Evolutionary conservation across 1,284 basidiomycete species (phyloP), one percentile per base, ranked within the genome.

Genomic region (Tremellales sp.): DNA sequence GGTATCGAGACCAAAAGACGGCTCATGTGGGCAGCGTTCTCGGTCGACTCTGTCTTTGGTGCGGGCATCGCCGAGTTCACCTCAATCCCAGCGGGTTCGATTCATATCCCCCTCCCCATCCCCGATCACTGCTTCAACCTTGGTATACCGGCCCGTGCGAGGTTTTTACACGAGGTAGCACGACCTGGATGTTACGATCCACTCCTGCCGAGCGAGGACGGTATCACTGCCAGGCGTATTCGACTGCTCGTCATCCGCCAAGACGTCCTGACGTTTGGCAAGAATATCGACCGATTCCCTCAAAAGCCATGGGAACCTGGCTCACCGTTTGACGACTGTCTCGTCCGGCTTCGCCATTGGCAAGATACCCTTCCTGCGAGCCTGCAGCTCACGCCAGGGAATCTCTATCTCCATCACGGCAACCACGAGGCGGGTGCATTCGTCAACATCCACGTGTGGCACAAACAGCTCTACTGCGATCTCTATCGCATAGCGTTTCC

Each of bases 11-110:
- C 19, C 15, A 43, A 36, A 27, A 43, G 27, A 24, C 12, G 48
- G 25, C 15, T 49, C 21, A 39, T 49, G 33, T 49, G 48, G 48
- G 48, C 48, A 10, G 36, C 26, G 3, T 37, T 36, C 35, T 21
- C 17, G 1, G 12, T 22, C 13, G 48, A 49, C 31, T 13, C 8
- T 8, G 6, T 36, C 15, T 19, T 15, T 8, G 12, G 17, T 26
- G 40, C 24, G 13, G 48, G 48, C 19, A 35, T 44, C 10, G 13
- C 40, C 29, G 48, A 49, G 25, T 49, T 23, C 24, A 37, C 48
- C 8, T 6, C 40, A 13, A 24, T 23, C 13, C 12, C 36, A 7
- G 15, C 11, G 8, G 12, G 19, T 17, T 15, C 6, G 13, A 41
- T 47, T n/a, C 3, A 26, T 15, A 29, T 40, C 22, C 12, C 22